Base-by-base conservation (phyloP, 129 eudicot genomes). In the Logfia minima region DNA sequence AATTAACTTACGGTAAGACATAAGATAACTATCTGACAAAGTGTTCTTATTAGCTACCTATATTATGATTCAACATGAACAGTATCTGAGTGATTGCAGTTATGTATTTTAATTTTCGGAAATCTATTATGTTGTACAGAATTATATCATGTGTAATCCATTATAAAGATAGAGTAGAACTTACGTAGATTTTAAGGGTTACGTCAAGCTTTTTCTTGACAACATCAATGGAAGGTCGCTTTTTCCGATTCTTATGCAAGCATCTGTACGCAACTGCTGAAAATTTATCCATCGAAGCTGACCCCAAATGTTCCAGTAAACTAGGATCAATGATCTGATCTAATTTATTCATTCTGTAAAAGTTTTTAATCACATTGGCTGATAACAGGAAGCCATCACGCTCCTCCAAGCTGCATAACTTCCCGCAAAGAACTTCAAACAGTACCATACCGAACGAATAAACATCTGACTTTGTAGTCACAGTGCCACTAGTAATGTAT, bases 101-200 rank as follows among this genome's bases (percentile, higher is more conserved):
- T 8, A 8, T 8, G 45, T 8, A 8, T 39, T 39, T 39, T 39
- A 39, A 39, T 7, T 39, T 39, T 39, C 45, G 11, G 7, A 32
- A 32, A 4, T 6, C 35, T 32, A n/a, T n/a, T 5, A 34, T 39
- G 48, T 39, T 39, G 48, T 39, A 39, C 14, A 39, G 14, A 39
- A 7, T 39, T 39, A 39, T 39, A 39, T 39, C 48, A 39, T 39
- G 14, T 39, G 48, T 8, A 39, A 39, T 39, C 48, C 48, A 39
- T 39, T 39, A 39, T 0, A 39, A 14, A 2, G 55, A 48, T 14
- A 48, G 86, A 77, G 72, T 59, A 78, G 18, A 48, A 10, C 5
- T 14, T 39, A 39, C 48, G 0, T 39, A 8, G 45, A 8, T 6
- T 39, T 39, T 39, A 7, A 39, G 5, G 53, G 10, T 11, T 14